Evolutionary conservation across 1,139 yeast species (phyloP).

Genomic region (Candida dubliniensis): DNA sequence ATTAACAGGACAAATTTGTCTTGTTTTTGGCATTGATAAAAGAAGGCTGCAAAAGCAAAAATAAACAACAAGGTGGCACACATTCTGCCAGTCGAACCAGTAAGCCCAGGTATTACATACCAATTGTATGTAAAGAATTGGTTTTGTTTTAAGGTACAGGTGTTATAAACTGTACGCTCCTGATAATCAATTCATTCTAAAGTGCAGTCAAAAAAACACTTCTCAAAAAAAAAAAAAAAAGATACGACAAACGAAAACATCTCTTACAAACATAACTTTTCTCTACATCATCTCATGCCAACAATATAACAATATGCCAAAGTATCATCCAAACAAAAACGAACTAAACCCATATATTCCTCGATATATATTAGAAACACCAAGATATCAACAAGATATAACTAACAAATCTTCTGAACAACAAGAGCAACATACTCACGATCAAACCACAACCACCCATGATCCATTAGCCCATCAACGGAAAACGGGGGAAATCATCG

Average conservation of each 20-base stretch:
- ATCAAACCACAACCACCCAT: constrained; percentile 8
- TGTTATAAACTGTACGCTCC: too few relatives aligned
- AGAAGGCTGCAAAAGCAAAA: too few relatives aligned
- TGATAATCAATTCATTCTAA: too few relatives aligned
- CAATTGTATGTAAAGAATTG: too few relatives aligned
- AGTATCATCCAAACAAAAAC: constrained; percentile 10
- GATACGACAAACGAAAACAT: too few relatives aligned
- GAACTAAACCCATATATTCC: constrained; percentile 26
- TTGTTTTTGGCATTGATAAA: too few relatives aligned
- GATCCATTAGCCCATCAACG: constrained; percentile 29
- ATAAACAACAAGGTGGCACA: too few relatives aligned
- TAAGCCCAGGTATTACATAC: too few relatives aligned
- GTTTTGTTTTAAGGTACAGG: too few relatives aligned
- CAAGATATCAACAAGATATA: constrained; percentile 27
- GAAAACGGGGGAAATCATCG: constrained; percentile 23
- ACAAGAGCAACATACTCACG: constrained; percentile 8
- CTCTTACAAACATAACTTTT: background rate
- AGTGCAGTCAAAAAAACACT: background rate
- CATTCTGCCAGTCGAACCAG: too few relatives aligned
- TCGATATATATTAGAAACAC: constrained; percentile 30
- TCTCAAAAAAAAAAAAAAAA: background rate
- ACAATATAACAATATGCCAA: background rate
- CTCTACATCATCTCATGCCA: background rate
- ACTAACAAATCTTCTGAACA: constrained; percentile 1
- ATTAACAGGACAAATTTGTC: too few relatives aligned